Evolutionary conservation across 202 grass and related monocot genomes (phyloP), one percentile per base, ranked within the genome.

Genomic region (Carex sylvatica): DNA sequence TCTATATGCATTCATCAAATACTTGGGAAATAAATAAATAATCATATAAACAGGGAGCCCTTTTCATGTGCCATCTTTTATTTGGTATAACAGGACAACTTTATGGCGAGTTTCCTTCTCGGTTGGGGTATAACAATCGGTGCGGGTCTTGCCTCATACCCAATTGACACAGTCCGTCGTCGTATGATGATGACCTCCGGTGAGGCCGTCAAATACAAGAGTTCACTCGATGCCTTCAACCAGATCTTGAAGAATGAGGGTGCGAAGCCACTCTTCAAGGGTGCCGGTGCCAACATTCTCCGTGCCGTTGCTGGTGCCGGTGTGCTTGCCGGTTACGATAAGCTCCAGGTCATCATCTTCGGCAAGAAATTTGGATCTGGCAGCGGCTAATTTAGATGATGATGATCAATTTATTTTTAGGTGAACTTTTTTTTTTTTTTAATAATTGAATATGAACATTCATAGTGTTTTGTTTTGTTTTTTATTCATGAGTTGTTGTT

Each of bases 141-240:
- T 79, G 87, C 90, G 33, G 87, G 84, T 71, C 87, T 92, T 72
- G 90, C 90, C 0, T 87, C 90, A 0, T 92, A 92, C 47, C 90
- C 90, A 0, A 89, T 92, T 2, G 90, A 92, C 19, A 92, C 90
- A 14, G 90, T 92, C 33, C 84, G 84, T 70, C 82, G 87, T 47
- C 78, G 90, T 20, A 92, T 92, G 90, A 92, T 92, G 90, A 92
- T 92, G 90, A 92, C 90, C 0, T 89, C 90, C 18, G 90, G 90
- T 79, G 90, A 92, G 84, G 84, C 87, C 1, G 87, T 92, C 33
- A 89, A 92, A 85, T 92, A 92, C 82, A 89, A 72, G 1, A 82
- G 44, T 64, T 87, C 87, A 22, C n/a, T 89, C 42, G 84, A 92
- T 67, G 87, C 87, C 8, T 87, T 92, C 90, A 84, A 87, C 36